Evolutionary conservation across 192 early-diverging fungal species (phyloP).

Genomic region (Entomortierella chlamydospora): DNA sequence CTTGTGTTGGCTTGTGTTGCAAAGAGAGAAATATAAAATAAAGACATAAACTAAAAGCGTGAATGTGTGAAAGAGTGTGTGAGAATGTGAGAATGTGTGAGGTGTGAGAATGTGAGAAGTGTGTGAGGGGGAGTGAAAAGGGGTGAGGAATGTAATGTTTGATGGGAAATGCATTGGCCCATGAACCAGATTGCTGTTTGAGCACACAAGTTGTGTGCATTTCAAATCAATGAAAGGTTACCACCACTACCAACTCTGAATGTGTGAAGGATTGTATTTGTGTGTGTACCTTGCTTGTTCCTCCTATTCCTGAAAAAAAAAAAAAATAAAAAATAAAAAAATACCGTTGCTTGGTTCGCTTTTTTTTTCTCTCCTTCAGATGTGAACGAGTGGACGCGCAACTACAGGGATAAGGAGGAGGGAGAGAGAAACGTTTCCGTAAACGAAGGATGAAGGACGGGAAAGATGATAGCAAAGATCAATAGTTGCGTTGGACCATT

Average conservation of each 20-base stretch:
- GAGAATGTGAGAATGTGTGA: not conserved
- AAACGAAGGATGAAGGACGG: no score
- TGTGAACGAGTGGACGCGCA: not conserved
- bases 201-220: not conserved
- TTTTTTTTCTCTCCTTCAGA: not conserved
- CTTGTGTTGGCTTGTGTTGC: not conserved
- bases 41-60: not conserved
- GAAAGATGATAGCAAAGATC: no score
- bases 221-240: slow-evolving; percentile 25
- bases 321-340: no score
- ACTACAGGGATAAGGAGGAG: not conserved
- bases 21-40: not conserved
- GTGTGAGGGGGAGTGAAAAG: not conserved
- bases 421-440: not conserved
- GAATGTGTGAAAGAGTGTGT: not conserved
- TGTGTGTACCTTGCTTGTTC: not conserved
- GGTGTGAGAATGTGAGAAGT: not conserved
- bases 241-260: no score
- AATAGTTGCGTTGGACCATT: no score
- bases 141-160: not conserved
- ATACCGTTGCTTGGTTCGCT: not conserved
- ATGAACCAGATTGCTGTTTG: not conserved
- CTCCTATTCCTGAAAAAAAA: not conserved
- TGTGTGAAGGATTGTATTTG: no score
- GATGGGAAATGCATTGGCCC: not conserved